A percentile compares a stretch with the other conserved stretches of the same genome.
phyloP scores from a whole-genome alignment of 2,329 filamentous ascomycete species.

The Diaporthe destruens region DNA sequence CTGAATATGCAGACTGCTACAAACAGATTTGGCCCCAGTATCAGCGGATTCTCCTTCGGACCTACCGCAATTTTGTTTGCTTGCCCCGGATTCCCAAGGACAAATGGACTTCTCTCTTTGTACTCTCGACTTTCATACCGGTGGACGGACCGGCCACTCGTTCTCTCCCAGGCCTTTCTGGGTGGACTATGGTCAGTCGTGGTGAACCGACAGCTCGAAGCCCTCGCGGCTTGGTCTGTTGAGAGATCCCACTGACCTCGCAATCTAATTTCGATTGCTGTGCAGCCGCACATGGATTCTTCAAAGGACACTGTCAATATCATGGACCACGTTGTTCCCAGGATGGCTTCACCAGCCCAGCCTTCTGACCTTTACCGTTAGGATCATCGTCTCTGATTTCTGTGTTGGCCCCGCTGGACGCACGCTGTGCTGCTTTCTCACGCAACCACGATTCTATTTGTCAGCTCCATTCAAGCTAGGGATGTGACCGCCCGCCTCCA shows the following conservation, averaged over 20 bases:
- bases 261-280: conserved; percentile 40
- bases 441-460: not conserved
- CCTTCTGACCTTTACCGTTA: too few species aligned
- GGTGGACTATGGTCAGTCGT: not conserved
- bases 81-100: not conserved
- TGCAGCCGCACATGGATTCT: conserved; percentile 37
- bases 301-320: not conserved
- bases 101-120: not conserved
- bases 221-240: conserved; percentile 14
- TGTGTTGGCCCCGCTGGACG: not conserved
- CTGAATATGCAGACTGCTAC: conserved; percentile 21
- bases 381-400: not conserved
- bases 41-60: conserved; percentile 10
- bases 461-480: not conserved
- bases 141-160: not conserved
- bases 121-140: not conserved
- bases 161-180: not conserved
- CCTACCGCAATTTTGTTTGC: not conserved
- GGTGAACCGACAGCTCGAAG: not conserved
- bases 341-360: not conserved
- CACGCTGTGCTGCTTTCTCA: conserved; percentile 3
- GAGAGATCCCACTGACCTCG: not conserved
- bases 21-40: conserved; percentile 32
- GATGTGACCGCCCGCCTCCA: not conserved
- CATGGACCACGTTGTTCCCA: too few species aligned